Conservation (phyloP, 2,329 filamentous ascomycete species). For the Torrubiella hemipterigena region DNA sequence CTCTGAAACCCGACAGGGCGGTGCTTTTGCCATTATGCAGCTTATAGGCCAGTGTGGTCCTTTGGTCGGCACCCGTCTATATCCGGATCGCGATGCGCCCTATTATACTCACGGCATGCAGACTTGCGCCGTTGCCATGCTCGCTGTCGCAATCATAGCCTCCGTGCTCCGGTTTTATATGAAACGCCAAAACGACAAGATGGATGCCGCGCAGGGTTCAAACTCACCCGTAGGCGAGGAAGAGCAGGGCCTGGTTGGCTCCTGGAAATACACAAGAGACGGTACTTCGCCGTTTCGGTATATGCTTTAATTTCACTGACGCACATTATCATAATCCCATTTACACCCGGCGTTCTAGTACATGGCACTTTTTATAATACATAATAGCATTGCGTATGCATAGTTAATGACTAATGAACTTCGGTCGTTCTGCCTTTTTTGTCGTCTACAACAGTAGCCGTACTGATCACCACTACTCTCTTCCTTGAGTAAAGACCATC, state of each 20-base stretch:
- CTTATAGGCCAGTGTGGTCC: slow-evolving; percentile 72
- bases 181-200: slow-evolving; percentile 33
- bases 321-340: slow-evolving; percentile 3
- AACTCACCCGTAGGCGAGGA: no score
- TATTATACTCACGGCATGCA: slow-evolving; percentile 53
- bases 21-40: slow-evolving; percentile 71
- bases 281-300: slow-evolving; percentile 26
- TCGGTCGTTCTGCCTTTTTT: no score
- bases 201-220: slow-evolving; percentile 19
- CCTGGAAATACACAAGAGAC: slow-evolving; percentile 11
- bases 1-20: slow-evolving; percentile 55
- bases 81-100: slow-evolving; percentile 46
- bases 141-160: slow-evolving; percentile 44
- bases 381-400: no score
- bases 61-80: slow-evolving; percentile 54
- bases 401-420: no score
- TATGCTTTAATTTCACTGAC: slow-evolving; percentile 25
- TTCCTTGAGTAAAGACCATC: slow-evolving; percentile 15
- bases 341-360: no score
- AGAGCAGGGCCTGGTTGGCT: slow-evolving; percentile 27
- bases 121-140: slow-evolving; percentile 51
- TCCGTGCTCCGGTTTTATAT: slow-evolving; percentile 41
- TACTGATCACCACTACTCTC: background rate
- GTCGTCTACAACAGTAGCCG: background rate
- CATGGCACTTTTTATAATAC: no score